Percentiles rank a stretch among this genome's conserved stretches.
phyloP scores from a whole-genome alignment of 495 filamentous ascomycete species.

The Massariosphaeria phaeospora region DNA sequence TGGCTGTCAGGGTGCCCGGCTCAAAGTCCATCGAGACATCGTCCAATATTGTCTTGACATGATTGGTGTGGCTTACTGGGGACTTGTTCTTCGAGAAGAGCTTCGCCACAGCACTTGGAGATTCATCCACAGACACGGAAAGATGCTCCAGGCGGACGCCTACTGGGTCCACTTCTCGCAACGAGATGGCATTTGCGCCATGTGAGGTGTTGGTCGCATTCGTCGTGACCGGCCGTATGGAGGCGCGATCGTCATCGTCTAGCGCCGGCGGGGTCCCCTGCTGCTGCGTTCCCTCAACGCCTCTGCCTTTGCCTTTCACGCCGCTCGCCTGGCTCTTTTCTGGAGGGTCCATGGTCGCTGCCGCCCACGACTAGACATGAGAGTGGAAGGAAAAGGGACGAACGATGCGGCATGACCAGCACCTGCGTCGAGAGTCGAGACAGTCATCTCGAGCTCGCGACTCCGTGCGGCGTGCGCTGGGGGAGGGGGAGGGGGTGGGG shows the following conservation, averaged over 20 bases:
- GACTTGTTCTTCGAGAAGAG: conserved; percentile 18
- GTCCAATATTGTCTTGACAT: conserved; percentile 47
- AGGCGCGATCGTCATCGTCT: not conserved
- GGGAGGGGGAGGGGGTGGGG: not conserved
- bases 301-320: not conserved
- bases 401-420: not conserved
- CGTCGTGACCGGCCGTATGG: not conserved
- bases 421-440: not conserved
- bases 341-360: not conserved
- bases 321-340: not conserved
- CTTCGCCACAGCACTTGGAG: not conserved
- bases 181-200: conserved; percentile 22
- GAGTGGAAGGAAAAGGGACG: not conserved
- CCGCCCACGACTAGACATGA: not conserved
- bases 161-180: conserved; percentile 28
- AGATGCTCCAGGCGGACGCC: conserved; percentile 21
- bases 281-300: not conserved
- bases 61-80: not conserved
- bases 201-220: conserved; percentile 9
- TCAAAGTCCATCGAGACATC: conserved; percentile 53
- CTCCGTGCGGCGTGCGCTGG: not conserved
- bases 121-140: conserved; percentile 25
- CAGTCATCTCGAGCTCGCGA: not conserved
- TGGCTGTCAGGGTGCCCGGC: conserved; percentile 61
- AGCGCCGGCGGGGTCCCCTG: conserved; percentile 1